These are phyloP conservation scores for Monosporascus sp. DNA, from an alignment of 2,329 filamentous ascomycete genomes.

Conservation along the genomic window DNA sequence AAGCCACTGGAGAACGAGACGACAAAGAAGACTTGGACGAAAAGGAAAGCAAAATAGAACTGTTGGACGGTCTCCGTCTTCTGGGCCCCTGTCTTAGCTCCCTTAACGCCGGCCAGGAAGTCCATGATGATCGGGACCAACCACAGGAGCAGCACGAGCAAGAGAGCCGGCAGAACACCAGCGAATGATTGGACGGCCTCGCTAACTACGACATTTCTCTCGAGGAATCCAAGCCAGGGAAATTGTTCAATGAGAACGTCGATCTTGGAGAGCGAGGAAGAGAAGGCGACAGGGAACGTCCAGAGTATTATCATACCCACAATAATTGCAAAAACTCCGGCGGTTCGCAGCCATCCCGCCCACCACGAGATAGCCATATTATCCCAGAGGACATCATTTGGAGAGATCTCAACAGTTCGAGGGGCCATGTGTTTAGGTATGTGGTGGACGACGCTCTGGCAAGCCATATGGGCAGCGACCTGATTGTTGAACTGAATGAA, in stretches of 20 bases:
- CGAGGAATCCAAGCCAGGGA: constrained; percentile 66
- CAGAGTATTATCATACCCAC: constrained; percentile 77
- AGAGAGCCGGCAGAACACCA: constrained; percentile 76
- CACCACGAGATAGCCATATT: constrained; percentile 97
- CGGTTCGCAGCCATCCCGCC: constrained; percentile 73
- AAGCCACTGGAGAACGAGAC: constrained; percentile 76
- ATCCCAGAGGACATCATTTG: constrained; percentile 89
- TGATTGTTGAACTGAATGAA: constrained; percentile 99
- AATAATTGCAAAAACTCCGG: constrained; percentile 59
- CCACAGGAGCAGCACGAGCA: constrained; percentile 73
- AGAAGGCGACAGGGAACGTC: constrained; percentile 87
- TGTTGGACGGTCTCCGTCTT: constrained; percentile 79
- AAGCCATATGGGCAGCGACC: constrained; percentile 96
- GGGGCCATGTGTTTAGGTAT: constrained; percentile 91
- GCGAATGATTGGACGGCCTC: constrained; percentile 62
- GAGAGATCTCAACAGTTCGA: constrained; percentile 86
- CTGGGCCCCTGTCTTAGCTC: constrained; percentile 75
- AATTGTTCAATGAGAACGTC: constrained; percentile 60
- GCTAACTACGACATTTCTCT: constrained; percentile 51
- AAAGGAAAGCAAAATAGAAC: constrained; percentile 91
- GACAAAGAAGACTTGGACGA: constrained; percentile 90
- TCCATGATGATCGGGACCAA: constrained; percentile 75
- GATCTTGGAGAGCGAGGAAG: constrained; percentile 75
- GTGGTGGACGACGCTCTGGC: constrained; percentile 86
- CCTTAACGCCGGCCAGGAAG: constrained; percentile 66